Percentiles rank a stretch among this genome's conserved stretches.
phyloP scores from a whole-genome alignment of 2,329 filamentous ascomycete species.

The Alternaria sp. region DNA sequence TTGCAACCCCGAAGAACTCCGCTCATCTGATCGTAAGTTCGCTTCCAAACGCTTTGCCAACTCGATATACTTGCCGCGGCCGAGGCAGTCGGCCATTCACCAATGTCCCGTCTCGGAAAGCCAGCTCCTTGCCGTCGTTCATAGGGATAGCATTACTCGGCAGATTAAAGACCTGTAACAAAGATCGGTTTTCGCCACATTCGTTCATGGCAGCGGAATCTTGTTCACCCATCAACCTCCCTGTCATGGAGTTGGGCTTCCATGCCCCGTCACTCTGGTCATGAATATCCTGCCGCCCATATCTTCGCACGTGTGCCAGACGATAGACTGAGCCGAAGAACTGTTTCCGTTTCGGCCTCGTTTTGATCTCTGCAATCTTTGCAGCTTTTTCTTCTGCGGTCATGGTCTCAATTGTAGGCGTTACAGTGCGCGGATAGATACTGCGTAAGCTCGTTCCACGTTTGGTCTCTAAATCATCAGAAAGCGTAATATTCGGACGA shows the following conservation, averaged over 20 bases:
- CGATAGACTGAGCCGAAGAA: conserved; percentile 29
- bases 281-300: conserved; percentile 23
- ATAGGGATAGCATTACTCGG: conserved; percentile 38
- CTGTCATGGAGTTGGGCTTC: conserved; percentile 1
- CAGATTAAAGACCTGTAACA: conserved; percentile 31
- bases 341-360: conserved; percentile 49
- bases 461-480: background rate
- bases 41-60: conserved; percentile 31
- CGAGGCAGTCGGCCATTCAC: conserved; percentile 36
- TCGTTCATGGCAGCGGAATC: background rate
- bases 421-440: conserved; percentile 12
- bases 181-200: background rate
- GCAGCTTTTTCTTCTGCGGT: conserved; percentile 26
- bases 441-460: conserved; percentile 19
- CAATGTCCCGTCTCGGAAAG: conserved; percentile 39
- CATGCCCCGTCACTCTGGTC: conserved; percentile 29
- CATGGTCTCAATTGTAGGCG: conserved; percentile 28
- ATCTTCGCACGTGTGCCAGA: conserved; percentile 26
- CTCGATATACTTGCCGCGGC: conserved; percentile 32
- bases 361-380: conserved; percentile 38
- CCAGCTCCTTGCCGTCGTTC: conserved; percentile 37
- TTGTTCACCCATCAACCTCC: background rate
- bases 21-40: conserved; percentile 22
- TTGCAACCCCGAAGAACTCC: background rate
- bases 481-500: background rate